phyloP scores from a whole-genome alignment of 164 flowering plant genomes.

The Tetrastigma voinierianum region DNA sequence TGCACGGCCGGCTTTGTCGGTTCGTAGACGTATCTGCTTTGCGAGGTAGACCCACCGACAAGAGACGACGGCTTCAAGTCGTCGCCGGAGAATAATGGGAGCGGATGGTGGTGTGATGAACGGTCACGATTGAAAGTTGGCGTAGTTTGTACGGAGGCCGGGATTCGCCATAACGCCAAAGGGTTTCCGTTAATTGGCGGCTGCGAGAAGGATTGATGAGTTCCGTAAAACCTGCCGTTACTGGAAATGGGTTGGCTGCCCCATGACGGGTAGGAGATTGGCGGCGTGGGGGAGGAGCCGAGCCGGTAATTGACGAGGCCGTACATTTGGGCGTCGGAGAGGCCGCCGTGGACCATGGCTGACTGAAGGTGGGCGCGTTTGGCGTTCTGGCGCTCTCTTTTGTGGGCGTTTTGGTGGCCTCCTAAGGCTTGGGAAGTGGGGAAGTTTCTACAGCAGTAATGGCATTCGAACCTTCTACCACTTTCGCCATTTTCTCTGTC shows the following conservation, averaged over 20 bases:
- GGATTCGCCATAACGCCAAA: slow-evolving; percentile 69
- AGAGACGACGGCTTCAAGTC: slow-evolving; percentile 21
- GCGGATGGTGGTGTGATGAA: slow-evolving; percentile 5
- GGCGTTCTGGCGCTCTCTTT: slow-evolving; percentile 85
- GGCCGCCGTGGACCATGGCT: slow-evolving; percentile 46
- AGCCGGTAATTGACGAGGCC: slow-evolving; percentile 48
- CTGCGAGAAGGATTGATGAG: slow-evolving; percentile 18
- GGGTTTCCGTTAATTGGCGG: slow-evolving; percentile 70
- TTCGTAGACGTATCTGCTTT: slow-evolving; percentile 33
- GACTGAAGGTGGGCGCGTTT: slow-evolving; percentile 83
- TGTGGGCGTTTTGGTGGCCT: slow-evolving; percentile 97
- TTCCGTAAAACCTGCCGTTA: slow-evolving; percentile 30
- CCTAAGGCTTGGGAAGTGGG: slow-evolving; percentile 95
- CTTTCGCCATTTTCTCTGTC: slow-evolving; percentile 18
- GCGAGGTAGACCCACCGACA: slow-evolving; percentile 16
- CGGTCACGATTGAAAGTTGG: slow-evolving; percentile 27
- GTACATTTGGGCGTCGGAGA: slow-evolving; percentile 46
- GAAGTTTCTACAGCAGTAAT: slow-evolving; percentile 85
- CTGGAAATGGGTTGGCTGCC: slow-evolving; percentile 4
- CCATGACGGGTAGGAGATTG: slow-evolving; percentile 34
- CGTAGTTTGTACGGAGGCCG: slow-evolving; percentile 29
- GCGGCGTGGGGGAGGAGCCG: slow-evolving; percentile 16
- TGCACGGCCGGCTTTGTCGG: slow-evolving; percentile 33
- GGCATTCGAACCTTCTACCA: slow-evolving; percentile 76
- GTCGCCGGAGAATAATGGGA: slow-evolving; percentile 29